Evolutionary conservation across 1,284 basidiomycete species (phyloP), one percentile per base, ranked within the genome.

Genomic region (Gomphus bonarii): DNA sequence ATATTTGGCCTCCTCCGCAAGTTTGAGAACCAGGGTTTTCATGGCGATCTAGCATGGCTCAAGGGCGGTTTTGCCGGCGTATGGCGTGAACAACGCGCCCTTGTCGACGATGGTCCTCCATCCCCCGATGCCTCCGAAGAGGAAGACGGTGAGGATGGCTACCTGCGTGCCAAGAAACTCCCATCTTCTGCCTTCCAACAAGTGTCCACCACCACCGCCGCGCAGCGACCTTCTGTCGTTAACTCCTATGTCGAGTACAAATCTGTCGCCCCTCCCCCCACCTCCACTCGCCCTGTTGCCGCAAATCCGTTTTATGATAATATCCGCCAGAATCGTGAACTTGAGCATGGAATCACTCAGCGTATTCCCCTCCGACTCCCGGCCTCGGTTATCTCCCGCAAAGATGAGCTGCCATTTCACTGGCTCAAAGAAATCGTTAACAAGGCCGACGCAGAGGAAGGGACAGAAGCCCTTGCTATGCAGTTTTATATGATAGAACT

Each of bases 291-390:
- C 46, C 58, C 68, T 8, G 68, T 72, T 54, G 80, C 84, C 2
- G 82, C 76, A 54, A 94, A 93, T 67, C 91, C 91, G 3, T 95
- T 95, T 72, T 95, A 94, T 64, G 94, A 99, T 72, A 88, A 91
- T 65, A 91, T 99, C 64, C 87, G 95, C 33, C 95, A 99, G 70
- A 97, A 98, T 66, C 71, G 87, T 16, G 95, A 99, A 72, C 80
- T 97, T 36, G 82, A 84, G 11, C 85, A 91, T 55, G 91, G 91
- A 9, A 85, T 90, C 63, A 85, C 84, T 0, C 84, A 92, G 66
- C 83, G 88, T 54, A 91, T 92, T 51, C 80, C 91, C 6, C 78
- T 97, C 54, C 77, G 78, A 35, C 75, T 97, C 3, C 81, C 90
- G 0, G 68, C 74, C 36, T 73, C 80, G 12, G 78, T 88, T 22